These are phyloP conservation scores for Phytopythium boreale DNA, from an alignment of 352 stramenopile genomes.

Conservation along the genomic window DNA sequence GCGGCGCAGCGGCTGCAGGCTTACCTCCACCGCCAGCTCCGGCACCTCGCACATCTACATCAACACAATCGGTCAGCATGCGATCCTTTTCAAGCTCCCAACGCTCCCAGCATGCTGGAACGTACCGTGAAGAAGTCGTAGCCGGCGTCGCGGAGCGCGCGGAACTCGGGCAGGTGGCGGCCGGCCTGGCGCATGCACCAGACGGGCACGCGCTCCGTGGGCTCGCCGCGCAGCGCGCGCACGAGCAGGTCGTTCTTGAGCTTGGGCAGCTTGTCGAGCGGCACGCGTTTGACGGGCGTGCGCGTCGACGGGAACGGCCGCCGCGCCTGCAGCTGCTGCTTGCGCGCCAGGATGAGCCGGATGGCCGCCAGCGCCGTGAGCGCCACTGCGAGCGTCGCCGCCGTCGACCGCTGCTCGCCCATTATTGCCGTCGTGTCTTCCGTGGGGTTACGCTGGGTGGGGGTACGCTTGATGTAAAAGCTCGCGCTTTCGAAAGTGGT, in stretches of 20 bases:
- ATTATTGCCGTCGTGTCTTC: background rate
- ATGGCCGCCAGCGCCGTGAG: slow-evolving; percentile 59
- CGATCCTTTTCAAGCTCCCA: no score
- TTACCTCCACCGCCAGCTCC: slow-evolving; percentile 93
- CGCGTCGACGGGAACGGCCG: slow-evolving; percentile 60
- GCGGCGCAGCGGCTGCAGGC: slow-evolving; percentile 93
- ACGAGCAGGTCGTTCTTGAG: slow-evolving; percentile 91
- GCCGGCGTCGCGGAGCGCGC: slow-evolving; percentile 71
- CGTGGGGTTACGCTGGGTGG: background rate
- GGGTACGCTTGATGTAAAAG: background rate
- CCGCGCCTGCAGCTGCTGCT: slow-evolving; percentile 31
- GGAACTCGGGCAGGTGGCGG: slow-evolving; percentile 88
- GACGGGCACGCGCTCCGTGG: slow-evolving; percentile 90
- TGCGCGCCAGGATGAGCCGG: slow-evolving; percentile 53
- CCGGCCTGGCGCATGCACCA: slow-evolving; percentile 98
- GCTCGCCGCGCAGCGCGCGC: slow-evolving; percentile 81
- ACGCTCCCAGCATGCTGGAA: no score
- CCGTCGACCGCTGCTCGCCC: background rate
- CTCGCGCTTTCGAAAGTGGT: background rate
- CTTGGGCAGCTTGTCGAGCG: slow-evolving; percentile 67
- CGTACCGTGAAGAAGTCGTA: slow-evolving; percentile 92
- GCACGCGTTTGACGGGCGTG: slow-evolving; percentile 68
- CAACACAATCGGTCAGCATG: no score
- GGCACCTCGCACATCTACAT: slow-evolving; percentile 87
- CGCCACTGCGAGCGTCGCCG: slow-evolving; percentile 23